These are phyloP conservation scores for Carex arenaria DNA, from an alignment of 202 grass and related monocot genomes.

Conservation along the genomic window DNA sequence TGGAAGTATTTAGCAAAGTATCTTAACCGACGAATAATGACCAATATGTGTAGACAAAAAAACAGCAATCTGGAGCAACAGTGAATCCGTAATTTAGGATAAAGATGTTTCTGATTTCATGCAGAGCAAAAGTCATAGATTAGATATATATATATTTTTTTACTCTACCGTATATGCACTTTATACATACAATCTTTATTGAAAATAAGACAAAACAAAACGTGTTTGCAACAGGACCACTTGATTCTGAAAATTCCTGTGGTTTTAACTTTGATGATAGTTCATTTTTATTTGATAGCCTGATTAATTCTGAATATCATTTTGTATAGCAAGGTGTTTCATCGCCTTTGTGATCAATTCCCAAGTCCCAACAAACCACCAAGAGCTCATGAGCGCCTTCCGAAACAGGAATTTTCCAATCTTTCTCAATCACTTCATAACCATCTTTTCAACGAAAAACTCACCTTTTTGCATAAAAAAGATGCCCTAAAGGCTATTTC, in stretches of 20 bases:
- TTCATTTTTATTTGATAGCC: background rate
- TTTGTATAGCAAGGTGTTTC: too few species aligned
- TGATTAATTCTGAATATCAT: background rate
- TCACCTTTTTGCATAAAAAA: background rate
- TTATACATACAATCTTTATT: background rate
- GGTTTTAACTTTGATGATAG: background rate
- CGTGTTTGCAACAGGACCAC: background rate
- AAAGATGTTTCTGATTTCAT: too few species aligned
- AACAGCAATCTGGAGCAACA: background rate
- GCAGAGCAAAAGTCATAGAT: too few species aligned
- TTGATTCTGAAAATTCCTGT: background rate
- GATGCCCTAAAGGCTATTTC: background rate
- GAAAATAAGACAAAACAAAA: background rate
- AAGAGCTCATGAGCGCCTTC: background rate
- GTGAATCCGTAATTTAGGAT: background rate
- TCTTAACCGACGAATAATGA: background rate
- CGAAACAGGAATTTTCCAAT: background rate
- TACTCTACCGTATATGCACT: too few species aligned
- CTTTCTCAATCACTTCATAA: background rate
- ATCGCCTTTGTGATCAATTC: too few species aligned
- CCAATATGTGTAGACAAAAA: background rate
- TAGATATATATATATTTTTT: too few species aligned
- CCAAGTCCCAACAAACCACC: too few species aligned
- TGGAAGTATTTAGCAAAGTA: background rate
- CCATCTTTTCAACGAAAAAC: background rate